Percentiles rank a stretch among this genome's conserved stretches.
These are phyloP conservation scores for Heterobasidion irregulare DNA, from an alignment of 1,284 basidiomycete species.

Conservation along the genomic window DNA sequence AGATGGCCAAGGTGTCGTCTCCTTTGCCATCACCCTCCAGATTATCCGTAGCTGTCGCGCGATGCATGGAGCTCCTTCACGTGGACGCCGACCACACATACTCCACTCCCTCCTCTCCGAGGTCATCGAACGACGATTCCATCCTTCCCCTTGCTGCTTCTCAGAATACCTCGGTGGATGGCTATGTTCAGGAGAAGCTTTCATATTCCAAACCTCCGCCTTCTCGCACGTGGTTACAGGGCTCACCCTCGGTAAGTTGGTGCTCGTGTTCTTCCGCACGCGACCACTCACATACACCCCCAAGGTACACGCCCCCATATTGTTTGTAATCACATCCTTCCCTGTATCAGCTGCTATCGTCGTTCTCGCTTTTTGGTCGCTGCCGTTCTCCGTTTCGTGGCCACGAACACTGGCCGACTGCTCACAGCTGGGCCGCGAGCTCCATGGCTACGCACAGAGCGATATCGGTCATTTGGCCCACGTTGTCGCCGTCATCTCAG, in stretches of 20 bases:
- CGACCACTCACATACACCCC: conserved; percentile 12
- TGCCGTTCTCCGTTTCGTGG: conserved; percentile 70
- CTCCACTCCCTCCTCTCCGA: conserved; percentile 43
- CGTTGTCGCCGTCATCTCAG: conserved; percentile 73
- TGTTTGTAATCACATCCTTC: conserved; percentile 60
- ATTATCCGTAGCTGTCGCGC: conserved; percentile 40
- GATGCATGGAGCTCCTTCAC: conserved; percentile 45
- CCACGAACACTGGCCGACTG: conserved; percentile 68
- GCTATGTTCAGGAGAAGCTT: conserved; percentile 30
- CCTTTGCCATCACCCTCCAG: conserved; percentile 28
- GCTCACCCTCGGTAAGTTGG: conserved; percentile 39
- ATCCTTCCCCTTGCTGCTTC: conserved; percentile 66
- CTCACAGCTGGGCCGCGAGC: conserved; percentile 62
- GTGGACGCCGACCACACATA: conserved; percentile 19
- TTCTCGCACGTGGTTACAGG: conserved; percentile 30
- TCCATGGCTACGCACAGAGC: conserved; percentile 70
- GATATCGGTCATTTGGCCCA: conserved; percentile 54
- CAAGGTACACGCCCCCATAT: conserved; percentile 54
- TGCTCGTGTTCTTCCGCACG: conserved; percentile 7
- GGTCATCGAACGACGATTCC: conserved; percentile 41
- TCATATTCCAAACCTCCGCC: conserved; percentile 19
- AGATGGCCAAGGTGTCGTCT: conserved; percentile 11
- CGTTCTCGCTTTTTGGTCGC: conserved; percentile 40
- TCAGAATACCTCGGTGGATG: conserved; percentile 43
- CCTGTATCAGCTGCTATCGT: conserved; percentile 52